Conservation (phyloP, 345 rosid species). For the Eucalyptus sp. region DNA sequence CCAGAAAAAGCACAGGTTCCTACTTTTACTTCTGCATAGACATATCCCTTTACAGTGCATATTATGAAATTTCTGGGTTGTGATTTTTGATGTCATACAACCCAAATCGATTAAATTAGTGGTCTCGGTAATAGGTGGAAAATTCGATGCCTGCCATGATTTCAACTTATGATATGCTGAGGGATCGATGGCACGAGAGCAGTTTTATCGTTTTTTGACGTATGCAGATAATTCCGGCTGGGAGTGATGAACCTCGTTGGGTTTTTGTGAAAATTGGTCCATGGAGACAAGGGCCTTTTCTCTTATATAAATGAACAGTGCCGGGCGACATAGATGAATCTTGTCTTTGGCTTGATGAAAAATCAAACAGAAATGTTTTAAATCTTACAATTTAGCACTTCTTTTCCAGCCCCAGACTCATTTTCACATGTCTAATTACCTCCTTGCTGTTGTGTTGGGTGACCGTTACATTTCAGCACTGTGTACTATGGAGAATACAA, state of each 20-base stretch:
- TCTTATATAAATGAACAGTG: background rate
- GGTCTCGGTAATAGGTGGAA: background rate
- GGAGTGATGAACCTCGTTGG: background rate
- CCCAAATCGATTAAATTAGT: background rate
- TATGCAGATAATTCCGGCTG: background rate
- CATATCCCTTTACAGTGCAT: background rate
- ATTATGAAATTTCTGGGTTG: background rate
- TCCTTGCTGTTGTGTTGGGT: background rate
- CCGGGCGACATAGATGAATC: background rate
- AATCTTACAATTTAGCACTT: background rate
- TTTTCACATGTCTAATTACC: background rate
- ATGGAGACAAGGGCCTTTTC: background rate
- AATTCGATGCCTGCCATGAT: background rate
- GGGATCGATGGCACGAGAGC: background rate
- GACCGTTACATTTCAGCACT: constrained; percentile 10
- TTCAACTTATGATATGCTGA: background rate
- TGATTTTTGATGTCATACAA: background rate
- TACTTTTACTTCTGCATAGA: background rate
- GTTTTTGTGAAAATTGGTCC: background rate
- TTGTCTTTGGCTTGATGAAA: background rate
- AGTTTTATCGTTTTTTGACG: background rate
- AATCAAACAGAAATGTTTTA: background rate
- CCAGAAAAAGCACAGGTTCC: constrained; percentile 18
- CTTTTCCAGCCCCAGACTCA: background rate
- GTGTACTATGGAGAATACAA: constrained; percentile 34